These are phyloP conservation scores for Penicillium sp. DNA, from an alignment of 2,329 filamentous ascomycete genomes.

Conservation along the genomic window DNA sequence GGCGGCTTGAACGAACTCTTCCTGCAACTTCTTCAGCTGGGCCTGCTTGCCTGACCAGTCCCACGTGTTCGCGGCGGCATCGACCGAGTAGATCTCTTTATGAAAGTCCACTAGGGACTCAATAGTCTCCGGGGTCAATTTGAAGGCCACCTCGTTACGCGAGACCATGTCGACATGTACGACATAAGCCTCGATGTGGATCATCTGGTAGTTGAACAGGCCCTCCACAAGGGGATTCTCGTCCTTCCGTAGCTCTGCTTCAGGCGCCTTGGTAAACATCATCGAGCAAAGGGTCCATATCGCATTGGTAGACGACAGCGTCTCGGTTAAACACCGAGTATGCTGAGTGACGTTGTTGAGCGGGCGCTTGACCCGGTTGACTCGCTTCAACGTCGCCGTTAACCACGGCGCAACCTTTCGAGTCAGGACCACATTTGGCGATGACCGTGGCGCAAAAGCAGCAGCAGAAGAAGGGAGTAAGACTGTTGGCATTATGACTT, in stretches of 20 bases:
- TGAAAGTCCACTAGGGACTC: conserved; percentile 93
- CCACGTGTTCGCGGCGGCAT: conserved; percentile 87
- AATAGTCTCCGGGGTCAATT: conserved; percentile 94
- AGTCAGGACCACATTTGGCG: conserved; percentile 91
- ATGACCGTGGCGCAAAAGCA: conserved; percentile 91
- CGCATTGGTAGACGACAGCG: conserved; percentile 83
- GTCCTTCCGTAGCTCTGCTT: conserved; percentile 82
- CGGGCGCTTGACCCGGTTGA: conserved; percentile 95
- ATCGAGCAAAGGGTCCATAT: conserved; percentile 94
- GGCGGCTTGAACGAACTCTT: conserved; percentile 93
- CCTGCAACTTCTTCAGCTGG: conserved; percentile 95
- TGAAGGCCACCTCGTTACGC: conserved; percentile 96
- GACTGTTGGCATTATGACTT: conserved; percentile 81
- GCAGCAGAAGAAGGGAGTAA: conserved; percentile 93
- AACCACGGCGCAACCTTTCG: conserved; percentile 95
- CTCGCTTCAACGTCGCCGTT: conserved; percentile 93
- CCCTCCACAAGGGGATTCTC: conserved; percentile 82
- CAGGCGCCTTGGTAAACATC: conserved; percentile 89
- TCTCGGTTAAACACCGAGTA: conserved; percentile 93
- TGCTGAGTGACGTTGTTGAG: conserved; percentile 97
- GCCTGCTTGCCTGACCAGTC: conserved; percentile 96
- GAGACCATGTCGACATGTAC: conserved; percentile 99
- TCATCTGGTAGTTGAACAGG: conserved; percentile 88
- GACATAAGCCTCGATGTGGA: conserved; percentile 95
- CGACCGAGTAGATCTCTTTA: conserved; percentile 91